These are phyloP conservation scores for Tulasnella calospora DNA, from an alignment of 768 basidiomycete genomes.

Conservation along the genomic window DNA sequence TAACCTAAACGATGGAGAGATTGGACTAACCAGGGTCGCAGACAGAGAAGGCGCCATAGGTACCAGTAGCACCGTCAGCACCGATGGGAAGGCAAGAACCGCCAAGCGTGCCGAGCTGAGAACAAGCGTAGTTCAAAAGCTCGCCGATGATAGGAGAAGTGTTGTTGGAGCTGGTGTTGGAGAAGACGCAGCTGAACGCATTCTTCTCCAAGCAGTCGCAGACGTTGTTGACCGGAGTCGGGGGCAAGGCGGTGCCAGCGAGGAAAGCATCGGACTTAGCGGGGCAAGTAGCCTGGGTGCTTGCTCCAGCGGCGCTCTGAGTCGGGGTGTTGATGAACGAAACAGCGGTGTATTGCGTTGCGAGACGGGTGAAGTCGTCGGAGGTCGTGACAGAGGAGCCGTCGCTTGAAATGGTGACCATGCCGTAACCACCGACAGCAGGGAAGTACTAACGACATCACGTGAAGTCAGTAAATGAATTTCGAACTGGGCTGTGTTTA, in stretches of 20 bases:
- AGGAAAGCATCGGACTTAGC: slow-evolving; percentile 50
- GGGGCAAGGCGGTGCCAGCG: slow-evolving; percentile 67
- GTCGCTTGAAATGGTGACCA: slow-evolving; percentile 70
- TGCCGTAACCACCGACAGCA: slow-evolving; percentile 75
- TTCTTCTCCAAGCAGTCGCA: slow-evolving; percentile 66
- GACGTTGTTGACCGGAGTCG: slow-evolving; percentile 75
- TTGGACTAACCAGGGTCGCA: slow-evolving; percentile 50
- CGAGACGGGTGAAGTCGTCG: slow-evolving; percentile 63
- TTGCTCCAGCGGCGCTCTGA: slow-evolving; percentile 49
- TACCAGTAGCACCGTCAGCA: slow-evolving; percentile 65
- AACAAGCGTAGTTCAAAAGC: slow-evolving; percentile 64
- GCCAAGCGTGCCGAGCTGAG: slow-evolving; percentile 55
- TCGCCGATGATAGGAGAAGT: slow-evolving; percentile 51
- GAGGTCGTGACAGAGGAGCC: slow-evolving; percentile 60
- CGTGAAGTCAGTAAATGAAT: background rate
- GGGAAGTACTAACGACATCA: slow-evolving; percentile 67
- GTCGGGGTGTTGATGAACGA: slow-evolving; percentile 58
- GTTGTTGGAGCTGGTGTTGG: slow-evolving; percentile 56
- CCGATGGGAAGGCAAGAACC: slow-evolving; percentile 64
- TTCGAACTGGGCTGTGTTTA: background rate
- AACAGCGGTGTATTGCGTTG: slow-evolving; percentile 54
- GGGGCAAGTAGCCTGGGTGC: slow-evolving; percentile 59
- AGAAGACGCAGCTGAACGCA: slow-evolving; percentile 69
- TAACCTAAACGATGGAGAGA: background rate
- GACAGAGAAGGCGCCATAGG: slow-evolving; percentile 35